Evolutionary conservation across 2,329 filamentous ascomycete genomes (phyloP).

Genomic region (Monosporascus cannonballus): DNA sequence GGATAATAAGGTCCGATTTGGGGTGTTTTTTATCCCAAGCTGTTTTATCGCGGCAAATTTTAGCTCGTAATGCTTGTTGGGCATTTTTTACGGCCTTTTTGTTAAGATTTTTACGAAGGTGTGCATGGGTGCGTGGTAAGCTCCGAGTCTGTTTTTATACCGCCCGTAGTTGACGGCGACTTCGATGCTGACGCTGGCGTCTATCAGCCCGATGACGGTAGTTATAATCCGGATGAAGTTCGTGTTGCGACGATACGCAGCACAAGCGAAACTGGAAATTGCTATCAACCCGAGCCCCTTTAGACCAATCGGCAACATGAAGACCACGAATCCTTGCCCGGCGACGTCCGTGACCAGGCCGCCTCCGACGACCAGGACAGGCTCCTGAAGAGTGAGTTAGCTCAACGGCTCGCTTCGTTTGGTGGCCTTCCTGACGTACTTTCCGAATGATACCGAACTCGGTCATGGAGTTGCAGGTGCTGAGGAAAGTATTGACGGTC

Average conservation of each 20-base stretch:
- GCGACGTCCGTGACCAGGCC: constrained; percentile 69
- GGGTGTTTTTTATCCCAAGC: no score
- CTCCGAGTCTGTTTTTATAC: constrained; percentile 69
- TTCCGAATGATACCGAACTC: constrained; percentile 66
- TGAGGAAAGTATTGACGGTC: constrained; percentile 62
- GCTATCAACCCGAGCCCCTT: constrained; percentile 5
- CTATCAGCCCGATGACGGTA: constrained; percentile 69
- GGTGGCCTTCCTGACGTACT: constrained; percentile 21
- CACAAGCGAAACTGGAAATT: constrained; percentile 56
- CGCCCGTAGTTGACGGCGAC: constrained; percentile 73
- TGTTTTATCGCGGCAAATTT: no score
- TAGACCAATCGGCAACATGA: no score
- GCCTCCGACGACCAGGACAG: constrained; percentile 60
- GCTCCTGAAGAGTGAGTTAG: constrained; percentile 38
- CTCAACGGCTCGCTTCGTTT: constrained; percentile 3
- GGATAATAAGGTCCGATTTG: no score
- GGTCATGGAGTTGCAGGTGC: constrained; percentile 68
- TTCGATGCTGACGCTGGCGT: constrained; percentile 71
- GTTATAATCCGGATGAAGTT: constrained; percentile 71
- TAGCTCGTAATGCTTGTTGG: no score
- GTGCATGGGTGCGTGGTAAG: constrained; percentile 65
- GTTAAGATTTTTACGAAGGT: no score
- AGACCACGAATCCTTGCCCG: constrained; percentile 47
- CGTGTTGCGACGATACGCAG: constrained; percentile 64
- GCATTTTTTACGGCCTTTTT: no score